A percentile compares a stretch with the other conserved stretches of the same genome.
phyloP scores from a whole-genome alignment of 2,329 filamentous ascomycete genomes.

The Ascochyta fabae region DNA sequence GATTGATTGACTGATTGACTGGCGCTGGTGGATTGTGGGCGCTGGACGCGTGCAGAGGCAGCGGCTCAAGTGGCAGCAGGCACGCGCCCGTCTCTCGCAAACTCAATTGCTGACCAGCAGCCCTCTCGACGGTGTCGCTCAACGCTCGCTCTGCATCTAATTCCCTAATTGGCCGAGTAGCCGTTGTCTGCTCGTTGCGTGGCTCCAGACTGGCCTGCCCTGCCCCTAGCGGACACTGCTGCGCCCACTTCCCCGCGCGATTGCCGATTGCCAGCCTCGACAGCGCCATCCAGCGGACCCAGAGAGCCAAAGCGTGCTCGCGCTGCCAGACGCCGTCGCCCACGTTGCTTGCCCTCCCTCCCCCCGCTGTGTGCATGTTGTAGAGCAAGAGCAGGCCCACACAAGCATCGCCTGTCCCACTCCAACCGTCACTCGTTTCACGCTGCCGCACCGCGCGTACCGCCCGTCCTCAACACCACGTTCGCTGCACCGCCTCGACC shows the following conservation, averaged over 20 bases:
- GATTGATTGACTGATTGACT: constrained; percentile 3
- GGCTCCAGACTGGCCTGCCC: constrained; percentile 14
- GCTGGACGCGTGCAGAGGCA: background rate
- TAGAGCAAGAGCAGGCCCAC: constrained; percentile 18
- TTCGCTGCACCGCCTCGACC: constrained; percentile 15
- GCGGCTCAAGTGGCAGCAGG: background rate
- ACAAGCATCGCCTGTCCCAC: constrained; percentile 35
- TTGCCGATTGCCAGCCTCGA: constrained; percentile 15
- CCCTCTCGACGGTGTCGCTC: constrained; percentile 19
- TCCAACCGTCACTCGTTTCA: constrained; percentile 43
- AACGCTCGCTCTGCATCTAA: constrained; percentile 20
- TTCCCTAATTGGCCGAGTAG: constrained; percentile 25
- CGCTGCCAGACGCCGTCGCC: constrained; percentile 14
- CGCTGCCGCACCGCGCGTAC: constrained; percentile 30
- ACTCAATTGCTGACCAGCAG: constrained; percentile 19
- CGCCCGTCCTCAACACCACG: constrained; percentile 30
- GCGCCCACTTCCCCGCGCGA: constrained; percentile 18
- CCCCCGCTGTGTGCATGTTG: constrained; percentile 24
- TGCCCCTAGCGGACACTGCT: constrained; percentile 3
- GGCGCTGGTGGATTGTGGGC: background rate
- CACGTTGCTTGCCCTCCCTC: constrained; percentile 21
- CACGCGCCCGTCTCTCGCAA: constrained; percentile 15
- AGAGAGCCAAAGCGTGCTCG: constrained; percentile 13
- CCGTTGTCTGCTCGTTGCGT: constrained; percentile 11
- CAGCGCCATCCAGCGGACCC: constrained; percentile 3